phyloP scores from a whole-genome alignment of 2,329 filamentous ascomycete genomes.

The Pestalotiopsis sp. region DNA sequence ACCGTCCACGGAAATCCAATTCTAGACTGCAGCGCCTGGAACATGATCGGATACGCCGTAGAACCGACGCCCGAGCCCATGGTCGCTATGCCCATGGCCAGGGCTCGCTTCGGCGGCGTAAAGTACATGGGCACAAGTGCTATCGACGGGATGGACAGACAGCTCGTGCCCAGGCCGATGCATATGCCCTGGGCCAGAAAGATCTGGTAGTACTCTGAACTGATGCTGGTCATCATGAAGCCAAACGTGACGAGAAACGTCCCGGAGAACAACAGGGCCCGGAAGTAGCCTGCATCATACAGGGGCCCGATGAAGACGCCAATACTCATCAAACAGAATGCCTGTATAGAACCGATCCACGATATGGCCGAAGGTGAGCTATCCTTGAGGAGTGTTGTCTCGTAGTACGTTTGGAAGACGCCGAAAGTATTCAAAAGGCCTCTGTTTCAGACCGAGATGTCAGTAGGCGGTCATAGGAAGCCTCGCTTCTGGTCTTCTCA shows the following conservation, averaged over 20 bases:
- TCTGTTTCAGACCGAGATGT: not conserved
- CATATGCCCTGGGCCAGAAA: conserved; percentile 6
- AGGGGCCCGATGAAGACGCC: conserved; percentile 29
- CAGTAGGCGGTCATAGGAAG: not conserved
- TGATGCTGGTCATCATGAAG: conserved; percentile 9
- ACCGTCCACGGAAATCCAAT: conserved; percentile 8
- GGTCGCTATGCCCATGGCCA: conserved; percentile 2
- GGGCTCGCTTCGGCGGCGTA: not conserved
- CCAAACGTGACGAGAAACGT: conserved; percentile 18
- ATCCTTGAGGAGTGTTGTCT: conserved; percentile 14
- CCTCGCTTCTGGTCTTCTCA: not conserved
- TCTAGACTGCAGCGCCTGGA: not conserved
- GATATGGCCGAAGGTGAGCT: conserved; percentile 25
- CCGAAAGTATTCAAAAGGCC: conserved; percentile 29
- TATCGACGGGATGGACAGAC: conserved; percentile 6
- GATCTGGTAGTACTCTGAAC: conserved; percentile 1
- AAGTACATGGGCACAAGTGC: conserved; percentile 9
- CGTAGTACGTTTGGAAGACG: conserved; percentile 31
- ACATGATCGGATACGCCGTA: conserved; percentile 8
- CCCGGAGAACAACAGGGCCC: conserved; percentile 23
- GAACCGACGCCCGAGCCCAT: not conserved
- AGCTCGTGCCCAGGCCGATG: conserved; percentile 8
- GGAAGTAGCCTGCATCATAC: conserved; percentile 31
- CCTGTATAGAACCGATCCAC: conserved; percentile 31
- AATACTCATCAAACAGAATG: conserved; percentile 28